Conservation (phyloP, 169 alveolate species). For the Miamiensis avidus region DNA sequence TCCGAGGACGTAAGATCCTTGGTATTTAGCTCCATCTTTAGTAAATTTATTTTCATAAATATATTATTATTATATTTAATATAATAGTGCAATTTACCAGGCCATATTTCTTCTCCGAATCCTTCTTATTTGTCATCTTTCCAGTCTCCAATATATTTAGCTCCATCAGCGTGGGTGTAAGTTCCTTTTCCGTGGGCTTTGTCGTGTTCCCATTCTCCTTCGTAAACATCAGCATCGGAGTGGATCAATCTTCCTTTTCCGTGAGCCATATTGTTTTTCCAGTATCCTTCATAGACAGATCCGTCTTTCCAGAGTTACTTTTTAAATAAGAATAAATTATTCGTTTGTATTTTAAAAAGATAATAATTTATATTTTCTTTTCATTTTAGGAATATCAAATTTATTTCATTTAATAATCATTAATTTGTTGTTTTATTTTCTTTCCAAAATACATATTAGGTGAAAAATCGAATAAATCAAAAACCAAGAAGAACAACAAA, state of each 20-base stretch:
- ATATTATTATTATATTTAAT: not conserved
- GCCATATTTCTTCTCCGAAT: conserved; percentile 61
- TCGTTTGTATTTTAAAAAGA: not conserved
- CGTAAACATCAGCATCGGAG: conserved; percentile 49
- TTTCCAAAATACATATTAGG: too few species aligned
- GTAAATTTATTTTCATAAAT: not conserved
- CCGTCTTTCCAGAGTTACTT: conserved; percentile 58
- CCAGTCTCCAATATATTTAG: conserved; percentile 78
- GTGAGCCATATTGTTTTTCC: conserved; percentile 52
- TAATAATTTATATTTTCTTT: too few species aligned
- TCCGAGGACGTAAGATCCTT: conserved; percentile 49
- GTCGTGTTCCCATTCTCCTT: conserved; percentile 51
- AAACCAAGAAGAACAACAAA: too few species aligned
- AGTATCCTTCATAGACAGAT: conserved; percentile 56
- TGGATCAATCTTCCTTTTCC: conserved; percentile 66
- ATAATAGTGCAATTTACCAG: conserved; percentile 33
- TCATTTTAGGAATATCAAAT: too few species aligned
- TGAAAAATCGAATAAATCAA: too few species aligned
- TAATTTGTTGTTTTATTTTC: too few species aligned
- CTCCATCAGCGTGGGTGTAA: conserved; percentile 87
- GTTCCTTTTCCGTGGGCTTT: conserved; percentile 91
- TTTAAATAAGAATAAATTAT: too few species aligned
- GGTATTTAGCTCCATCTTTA: conserved; percentile 49
- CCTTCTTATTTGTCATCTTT: conserved; percentile 73
- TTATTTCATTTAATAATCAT: too few species aligned